Base-by-base conservation (phyloP, 1,284 basidiomycete species). In the Ganoderma multipileum region DNA sequence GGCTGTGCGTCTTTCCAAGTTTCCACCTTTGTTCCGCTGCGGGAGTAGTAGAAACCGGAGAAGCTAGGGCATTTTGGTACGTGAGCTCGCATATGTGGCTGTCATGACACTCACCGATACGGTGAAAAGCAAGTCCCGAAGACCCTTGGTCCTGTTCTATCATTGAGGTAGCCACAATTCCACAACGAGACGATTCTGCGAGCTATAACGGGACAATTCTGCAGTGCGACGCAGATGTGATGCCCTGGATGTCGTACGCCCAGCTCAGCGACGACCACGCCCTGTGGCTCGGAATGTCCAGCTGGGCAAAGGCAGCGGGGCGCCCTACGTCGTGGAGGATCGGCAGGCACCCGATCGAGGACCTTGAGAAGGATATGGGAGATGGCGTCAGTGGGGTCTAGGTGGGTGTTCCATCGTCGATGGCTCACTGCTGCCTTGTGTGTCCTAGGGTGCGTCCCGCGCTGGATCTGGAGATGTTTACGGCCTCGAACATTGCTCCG, bases 301-400 rank as follows among this genome's bases (percentile, higher is more conserved):
- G 33, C 55, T 38, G 55, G 55, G 55, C 30, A 23, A 58, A 12
- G 11, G 16, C 36, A 58, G 36, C 55, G 55, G 33, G 30, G 9
- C 18, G 33, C 55, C 55, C n/a, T 58, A 28, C 33, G 20, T 38
- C 55, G 33, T 33, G 55, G 55, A 12, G 30, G 55, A 58, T 58
- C 20, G 36, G 28, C 55, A 58, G 55, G 55, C 18, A 58, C 55
- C 36, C 33, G 55, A 58, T 58, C 36, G 55, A 36, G 55, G 55
- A n/a, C 16, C 33, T n/a, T 38, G 55, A 58, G 33, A 38, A 58
- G 55, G 36, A 23, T n/a, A 58, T 38, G 30, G 33, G 20, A 38
- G 33, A 38, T 36, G 36, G 36, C 3, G 23, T 26, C 12, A 26
- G 28, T 30, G 26, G 52, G 11, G 30, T 30, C 18, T 57, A 57